Base-by-base conservation (phyloP, 1,284 basidiomycete genomes). In the Microbotryomycetes sp. region DNA sequence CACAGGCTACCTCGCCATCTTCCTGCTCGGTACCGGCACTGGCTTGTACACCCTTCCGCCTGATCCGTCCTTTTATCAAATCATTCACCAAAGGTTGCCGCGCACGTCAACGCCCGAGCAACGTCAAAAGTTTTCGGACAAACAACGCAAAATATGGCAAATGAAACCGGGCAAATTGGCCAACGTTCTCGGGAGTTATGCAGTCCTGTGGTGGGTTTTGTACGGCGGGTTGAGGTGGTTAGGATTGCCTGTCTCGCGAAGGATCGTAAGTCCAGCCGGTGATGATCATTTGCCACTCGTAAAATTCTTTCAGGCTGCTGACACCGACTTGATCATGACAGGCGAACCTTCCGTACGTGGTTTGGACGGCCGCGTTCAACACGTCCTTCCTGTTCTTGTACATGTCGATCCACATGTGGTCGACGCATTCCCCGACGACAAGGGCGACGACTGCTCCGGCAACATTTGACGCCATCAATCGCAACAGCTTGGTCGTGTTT, bases 301-400 rank as follows among this genome's bases (percentile, higher is more conserved):
- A n/a, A n/a, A n/a, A n/a, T n/a, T n/a, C n/a, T n/a, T n/a, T n/a
- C n/a, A n/a, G n/a, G n/a, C n/a, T n/a, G n/a, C n/a, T 15, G 24
- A 29, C 1, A 52, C 27, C 50, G 50, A 11, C 24, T 24, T 52
- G 50, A 16, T 45, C 21, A 18, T 41, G 24, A 6, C 62, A 93
- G 90, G 87, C 86, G 50, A 97, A 98, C 71, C 70, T 91, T 26
- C 81, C 86, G 2, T 98, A 99, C 74, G 84, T 94, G 46, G 75
- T 92, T 26, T 97, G 92, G 91, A 83, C 88, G 6, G 82, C 83
- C 0, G 92, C 91, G 1, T 96, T 85, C 82, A 98, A 97, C 75
- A 85, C 87, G 0, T 81, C 85, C 2, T 92, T 93, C 76, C 78
- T 97, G 23, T 79, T 91, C 9, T 84, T 83, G 2, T 96, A 97